Evolutionary conservation across 345 rosid species (phyloP), one percentile per base, ranked within the genome.

Genomic region (Viola odorata): DNA sequence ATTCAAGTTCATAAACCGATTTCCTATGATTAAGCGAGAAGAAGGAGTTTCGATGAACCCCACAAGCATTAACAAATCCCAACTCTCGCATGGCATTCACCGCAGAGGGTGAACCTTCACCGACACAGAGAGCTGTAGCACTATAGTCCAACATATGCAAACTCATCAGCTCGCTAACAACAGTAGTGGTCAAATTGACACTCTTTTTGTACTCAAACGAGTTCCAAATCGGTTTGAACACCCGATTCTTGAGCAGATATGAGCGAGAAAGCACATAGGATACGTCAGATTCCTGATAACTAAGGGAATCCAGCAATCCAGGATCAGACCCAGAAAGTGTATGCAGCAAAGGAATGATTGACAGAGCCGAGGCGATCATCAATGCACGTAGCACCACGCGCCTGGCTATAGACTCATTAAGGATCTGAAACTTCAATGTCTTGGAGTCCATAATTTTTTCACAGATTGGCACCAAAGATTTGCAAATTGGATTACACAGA

Each of bases 81-180:
- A 82, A 55, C 37, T 70, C 73, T 37, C 74, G 78, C 81, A 91
- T 66, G 3, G 95, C 86, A 39, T 63, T 55, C 51, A 80, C 73
- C 4, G 86, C 83, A 6, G 84, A 67, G 16, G 77, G 75, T 4
- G 92, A 86, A 58, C 87, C 84, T 70, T 77, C 83, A 14, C 98
- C 92, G 12, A 90, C 84, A 61, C 83, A 89, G 61, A 91, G 87
- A 82, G 91, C 77, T 70, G 78, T 84, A 0, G 72, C 84, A 60
- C 69, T 65, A 52, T 69, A 54, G 66, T 62, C 73, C 67, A 91
- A 48, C 66, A 91, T 65, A 56, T 80, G 72, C 80, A 73, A 69
- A 38, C 50, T 71, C 63, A 61, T 73, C 1, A 91, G 80, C 89
- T 84, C 91, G 64, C 65, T 68, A 32, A 79, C 81, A 45, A 81